Base-by-base conservation (phyloP, 1,139 yeast genomes). In the Lodderomyces margitis region DNA sequence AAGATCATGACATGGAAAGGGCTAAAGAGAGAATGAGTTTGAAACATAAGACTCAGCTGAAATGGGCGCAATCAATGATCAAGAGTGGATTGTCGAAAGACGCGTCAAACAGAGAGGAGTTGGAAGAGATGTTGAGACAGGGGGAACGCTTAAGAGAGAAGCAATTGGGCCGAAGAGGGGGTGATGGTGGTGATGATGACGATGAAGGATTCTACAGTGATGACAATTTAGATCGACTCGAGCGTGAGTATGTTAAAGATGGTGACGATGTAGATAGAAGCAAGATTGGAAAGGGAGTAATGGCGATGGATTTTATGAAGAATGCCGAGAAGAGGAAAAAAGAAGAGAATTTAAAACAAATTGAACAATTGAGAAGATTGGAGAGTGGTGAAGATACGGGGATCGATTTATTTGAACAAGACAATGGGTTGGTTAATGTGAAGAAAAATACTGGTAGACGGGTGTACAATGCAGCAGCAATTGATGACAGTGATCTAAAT, bases 221-320 rank as follows among this genome's bases (percentile, higher is more conserved):
- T 15, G 32, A 28, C 19, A 28, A 28, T 15, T 59, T 77, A 38
- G 68, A 76, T 14, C 87, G 83, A 50, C 61, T 77, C 39, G 83
- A 79, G 54, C 66, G 64, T 14, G 77, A 67, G 5, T 71, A 69
- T 38, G 68, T 61, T 12, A 64, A 65, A 23, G 71, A 66, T 23
- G 59, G 59, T 10, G 67, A 63, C 23, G 64, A 61, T 11, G 59
- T 55, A 20, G 51, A 51, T 10, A 67, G 72, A 37, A 63, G 68
- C 38, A 66, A 68, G 21, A 62, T 85, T 17, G 94, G 95, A 15
- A 89, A 89, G 59, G 97, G 98, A 46, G 83, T 92, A 21, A 66
- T 91, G 69, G 85, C 81, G 37, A 92, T 92, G 98, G 95, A 89
- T 51, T 92, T 92, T 61, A 89, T 91, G 96, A 82, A 77, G 52